phyloP scores from a whole-genome alignment of 352 stramenopile species.

The Globisporangium perplexum region DNA sequence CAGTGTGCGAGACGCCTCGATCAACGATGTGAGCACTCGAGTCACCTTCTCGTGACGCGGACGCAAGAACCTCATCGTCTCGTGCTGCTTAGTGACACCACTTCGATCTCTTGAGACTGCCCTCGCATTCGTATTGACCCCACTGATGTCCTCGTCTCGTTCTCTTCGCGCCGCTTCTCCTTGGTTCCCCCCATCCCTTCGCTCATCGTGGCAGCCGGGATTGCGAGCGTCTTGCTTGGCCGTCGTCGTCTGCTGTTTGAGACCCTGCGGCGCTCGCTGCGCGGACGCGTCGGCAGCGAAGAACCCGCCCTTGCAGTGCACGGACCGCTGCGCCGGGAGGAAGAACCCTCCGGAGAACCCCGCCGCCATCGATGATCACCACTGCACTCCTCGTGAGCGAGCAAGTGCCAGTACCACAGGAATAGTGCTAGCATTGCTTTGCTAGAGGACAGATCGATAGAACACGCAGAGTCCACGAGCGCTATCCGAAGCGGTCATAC shows the following conservation, averaged over 20 bases:
- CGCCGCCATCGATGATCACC: conserved; percentile 11
- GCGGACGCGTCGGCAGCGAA: conserved; percentile 24
- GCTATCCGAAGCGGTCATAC: too few relatives aligned
- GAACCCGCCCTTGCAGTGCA: conserved; percentile 50
- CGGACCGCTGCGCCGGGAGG: conserved; percentile 42
- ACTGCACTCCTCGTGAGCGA: not conserved
- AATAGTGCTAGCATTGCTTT: too few relatives aligned
- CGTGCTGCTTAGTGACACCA: not conserved
- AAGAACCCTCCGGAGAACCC: conserved; percentile 52
- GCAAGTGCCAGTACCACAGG: too few relatives aligned
- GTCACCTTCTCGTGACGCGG: conserved; percentile 14
- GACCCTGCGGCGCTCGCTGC: not conserved
- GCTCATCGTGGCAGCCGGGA: not conserved
- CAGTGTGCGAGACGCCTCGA: not conserved
- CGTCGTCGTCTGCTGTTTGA: not conserved
- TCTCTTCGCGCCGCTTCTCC: not conserved
- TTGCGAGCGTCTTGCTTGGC: not conserved
- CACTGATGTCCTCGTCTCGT: not conserved
- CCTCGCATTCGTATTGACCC: not conserved
- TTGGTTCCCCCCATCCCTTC: not conserved
- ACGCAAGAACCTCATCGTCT: conserved; percentile 4
- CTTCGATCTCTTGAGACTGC: not conserved
- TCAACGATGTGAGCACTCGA: not conserved
- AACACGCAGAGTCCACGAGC: too few relatives aligned
- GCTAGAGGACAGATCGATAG: too few relatives aligned